Conservation (phyloP, 805 yeast species). For the Kodamaea nitidulidarum region DNA sequence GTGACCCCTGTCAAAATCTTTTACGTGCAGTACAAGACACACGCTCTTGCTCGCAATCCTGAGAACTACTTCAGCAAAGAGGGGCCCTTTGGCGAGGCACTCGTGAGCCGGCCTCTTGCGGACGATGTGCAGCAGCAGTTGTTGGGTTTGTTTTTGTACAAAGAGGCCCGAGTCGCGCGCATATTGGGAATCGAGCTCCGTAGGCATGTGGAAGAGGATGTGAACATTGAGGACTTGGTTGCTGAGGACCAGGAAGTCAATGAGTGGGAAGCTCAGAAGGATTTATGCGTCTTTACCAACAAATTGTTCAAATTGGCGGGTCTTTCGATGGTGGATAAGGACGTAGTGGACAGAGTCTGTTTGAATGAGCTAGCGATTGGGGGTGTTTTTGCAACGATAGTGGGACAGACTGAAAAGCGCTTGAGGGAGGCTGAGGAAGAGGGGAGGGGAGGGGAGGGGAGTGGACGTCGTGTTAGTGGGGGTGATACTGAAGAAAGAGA, state of each 20-base stretch:
- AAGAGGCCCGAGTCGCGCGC: slow-evolving; percentile 46
- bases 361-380: slow-evolving; percentile 38
- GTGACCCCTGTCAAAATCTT: slow-evolving; percentile 32
- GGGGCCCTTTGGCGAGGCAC: slow-evolving; percentile 15
- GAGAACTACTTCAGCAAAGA: slow-evolving; percentile 27
- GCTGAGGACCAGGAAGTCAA: slow-evolving; percentile 6
- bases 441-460: no score
- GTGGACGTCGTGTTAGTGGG: no score
- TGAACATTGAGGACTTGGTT: slow-evolving; percentile 29
- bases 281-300: slow-evolving; percentile 37
- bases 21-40: slow-evolving; percentile 23
- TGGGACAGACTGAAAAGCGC: slow-evolving; percentile 17
- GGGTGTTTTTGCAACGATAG: slow-evolving; percentile 21
- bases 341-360: slow-evolving; percentile 27
- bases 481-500: no score
- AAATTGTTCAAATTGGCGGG: slow-evolving; percentile 36
- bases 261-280: slow-evolving; percentile 38
- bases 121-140: slow-evolving; percentile 27
- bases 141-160: slow-evolving; percentile 41
- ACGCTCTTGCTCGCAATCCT: slow-evolving; percentile 24
- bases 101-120: slow-evolving; percentile 23
- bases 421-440: slow-evolving; percentile 2
- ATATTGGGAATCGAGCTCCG: slow-evolving; percentile 39
- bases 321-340: slow-evolving; percentile 26
- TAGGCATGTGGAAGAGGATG: slow-evolving; percentile 51